phyloP scores from a whole-genome alignment of 1,284 basidiomycete species.

The Austroboletus niveus region DNA sequence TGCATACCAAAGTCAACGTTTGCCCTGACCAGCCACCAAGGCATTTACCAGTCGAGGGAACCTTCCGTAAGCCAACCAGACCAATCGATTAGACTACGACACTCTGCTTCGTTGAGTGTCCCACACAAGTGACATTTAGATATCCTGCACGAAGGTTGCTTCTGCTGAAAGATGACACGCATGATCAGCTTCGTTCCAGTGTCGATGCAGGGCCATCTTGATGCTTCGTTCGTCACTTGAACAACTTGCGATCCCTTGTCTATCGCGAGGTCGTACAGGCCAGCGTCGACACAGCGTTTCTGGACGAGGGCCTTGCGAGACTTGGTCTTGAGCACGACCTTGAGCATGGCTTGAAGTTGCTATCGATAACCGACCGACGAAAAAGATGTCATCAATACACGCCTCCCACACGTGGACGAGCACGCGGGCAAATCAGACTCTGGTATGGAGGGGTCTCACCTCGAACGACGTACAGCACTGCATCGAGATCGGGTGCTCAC shows the following conservation, averaged over 20 bases:
- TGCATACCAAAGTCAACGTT: constrained; percentile 1
- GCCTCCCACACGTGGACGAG: background rate
- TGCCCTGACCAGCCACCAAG: background rate
- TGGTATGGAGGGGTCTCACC: constrained; percentile 7
- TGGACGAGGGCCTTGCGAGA: constrained; percentile 23
- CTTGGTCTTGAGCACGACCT: constrained; percentile 15
- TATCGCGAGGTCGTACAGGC: constrained; percentile 24
- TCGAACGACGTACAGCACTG: constrained; percentile 27
- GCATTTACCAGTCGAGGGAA: constrained; percentile 24
- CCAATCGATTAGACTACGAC: constrained; percentile 14
- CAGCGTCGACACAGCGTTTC: constrained; percentile 23
- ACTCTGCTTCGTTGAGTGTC: constrained; percentile 19
- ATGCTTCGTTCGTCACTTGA: constrained; percentile 24
- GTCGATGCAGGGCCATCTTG: constrained; percentile 25
- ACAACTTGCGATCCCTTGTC: constrained; percentile 20
- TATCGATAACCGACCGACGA: background rate
- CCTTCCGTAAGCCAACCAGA: constrained; percentile 28
- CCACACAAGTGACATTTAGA: constrained; percentile 26
- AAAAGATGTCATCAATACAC: background rate
- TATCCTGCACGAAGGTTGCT: constrained; percentile 18
- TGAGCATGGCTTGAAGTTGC: constrained; percentile 23
- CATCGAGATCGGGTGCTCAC: constrained; percentile 21
- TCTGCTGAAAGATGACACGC: constrained; percentile 24
- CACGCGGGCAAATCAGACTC: background rate
- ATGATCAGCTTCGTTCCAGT: constrained; percentile 25